phyloP scores from a whole-genome alignment of 768 basidiomycete species.

The Austroboletus festivus region DNA sequence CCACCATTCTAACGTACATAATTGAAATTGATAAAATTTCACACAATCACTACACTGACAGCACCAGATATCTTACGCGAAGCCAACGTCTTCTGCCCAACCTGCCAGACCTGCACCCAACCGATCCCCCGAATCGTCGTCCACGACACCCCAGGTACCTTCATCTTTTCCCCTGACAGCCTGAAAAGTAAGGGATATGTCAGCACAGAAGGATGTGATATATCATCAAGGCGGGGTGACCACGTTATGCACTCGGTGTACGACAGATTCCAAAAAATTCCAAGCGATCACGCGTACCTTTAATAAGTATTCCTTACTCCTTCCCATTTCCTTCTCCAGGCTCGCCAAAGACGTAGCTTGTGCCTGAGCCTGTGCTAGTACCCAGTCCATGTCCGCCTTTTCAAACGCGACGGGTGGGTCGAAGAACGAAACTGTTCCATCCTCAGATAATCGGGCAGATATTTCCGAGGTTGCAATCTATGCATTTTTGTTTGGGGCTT shows the following conservation, averaged over 20 bases:
- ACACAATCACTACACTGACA: too few species aligned
- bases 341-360: conserved; percentile 30
- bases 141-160: conserved; percentile 21
- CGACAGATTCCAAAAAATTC: neutral
- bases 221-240: too few species aligned
- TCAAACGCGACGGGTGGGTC: conserved; percentile 59
- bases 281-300: conserved; percentile 47
- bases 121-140: conserved; percentile 29
- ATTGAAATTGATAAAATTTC: neutral
- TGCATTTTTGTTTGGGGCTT: neutral
- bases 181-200: conserved; percentile 7
- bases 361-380: conserved; percentile 53
- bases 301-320: conserved; percentile 67
- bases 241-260: too few species aligned
- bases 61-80: too few species aligned
- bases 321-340: conserved; percentile 39
- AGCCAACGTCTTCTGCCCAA: conserved; percentile 30
- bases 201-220: neutral
- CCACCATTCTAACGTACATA: too few species aligned
- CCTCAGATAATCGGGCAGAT: conserved; percentile 60
- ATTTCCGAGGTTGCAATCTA: conserved; percentile 75
- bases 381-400: conserved; percentile 57
- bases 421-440: conserved; percentile 72
- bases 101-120: conserved; percentile 9
- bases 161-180: conserved; percentile 32